A percentile compares a stretch with the other conserved stretches of the same genome.
Evolutionary conservation across 2,329 filamentous ascomycete genomes (phyloP).

Genomic region (Diaporthe velutina): DNA sequence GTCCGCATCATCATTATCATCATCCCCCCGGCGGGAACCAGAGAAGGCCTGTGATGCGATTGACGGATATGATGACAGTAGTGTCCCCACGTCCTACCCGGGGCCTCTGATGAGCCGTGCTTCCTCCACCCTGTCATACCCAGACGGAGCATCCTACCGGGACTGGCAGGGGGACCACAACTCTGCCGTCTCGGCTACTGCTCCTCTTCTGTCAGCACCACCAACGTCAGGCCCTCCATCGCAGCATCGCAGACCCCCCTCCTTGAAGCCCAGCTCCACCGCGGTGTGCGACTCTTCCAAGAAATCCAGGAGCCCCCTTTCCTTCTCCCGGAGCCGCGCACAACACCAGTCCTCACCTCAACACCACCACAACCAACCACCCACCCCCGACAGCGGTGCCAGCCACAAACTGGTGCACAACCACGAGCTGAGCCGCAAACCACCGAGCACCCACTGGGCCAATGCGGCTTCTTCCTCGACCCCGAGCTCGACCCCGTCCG

Average conservation of each 20-base stretch:
- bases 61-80: constrained; percentile 9
- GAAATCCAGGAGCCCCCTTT: constrained; percentile 35
- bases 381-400: constrained; percentile 14
- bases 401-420: constrained; percentile 27
- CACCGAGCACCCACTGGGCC: constrained; percentile 5
- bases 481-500: constrained; percentile 16
- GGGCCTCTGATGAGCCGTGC: constrained; percentile 23
- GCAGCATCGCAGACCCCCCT: constrained; percentile 34
- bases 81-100: neutral
- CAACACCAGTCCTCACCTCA: constrained; percentile 22
- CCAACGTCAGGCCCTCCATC: constrained; percentile 20
- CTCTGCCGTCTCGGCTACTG: constrained; percentile 29
- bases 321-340: constrained; percentile 32
- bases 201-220: constrained; percentile 29
- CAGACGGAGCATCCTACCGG: constrained; percentile 20
- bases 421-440: constrained; percentile 27
- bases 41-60: constrained; percentile 14
- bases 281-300: constrained; percentile 33
- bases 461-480: constrained; percentile 13
- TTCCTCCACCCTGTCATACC: constrained; percentile 26
- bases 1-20: neutral
- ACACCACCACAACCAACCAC: constrained; percentile 21
- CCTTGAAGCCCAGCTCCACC: constrained; percentile 33
- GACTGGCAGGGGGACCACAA: constrained; percentile 30
- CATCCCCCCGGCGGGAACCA: constrained; percentile 8